Conservation (phyloP, 1,284 basidiomycete genomes). For the Sporisorium iseilematis-ciliati region DNA sequence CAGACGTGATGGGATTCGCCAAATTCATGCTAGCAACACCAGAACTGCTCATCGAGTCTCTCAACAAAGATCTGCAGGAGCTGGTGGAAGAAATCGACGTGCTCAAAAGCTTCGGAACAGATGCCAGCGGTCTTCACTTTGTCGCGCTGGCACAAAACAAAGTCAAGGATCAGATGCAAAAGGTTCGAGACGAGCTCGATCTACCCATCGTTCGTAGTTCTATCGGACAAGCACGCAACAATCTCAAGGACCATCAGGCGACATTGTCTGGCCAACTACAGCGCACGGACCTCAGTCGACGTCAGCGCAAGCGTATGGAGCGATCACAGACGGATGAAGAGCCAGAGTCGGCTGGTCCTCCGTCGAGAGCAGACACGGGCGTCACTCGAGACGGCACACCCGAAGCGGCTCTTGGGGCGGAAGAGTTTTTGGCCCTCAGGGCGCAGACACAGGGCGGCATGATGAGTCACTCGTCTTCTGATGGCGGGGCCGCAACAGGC, state of each 20-base stretch:
- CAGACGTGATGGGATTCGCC: conserved; percentile 87
- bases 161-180: conserved; percentile 63
- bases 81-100: conserved; percentile 75
- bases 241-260: conserved; percentile 73
- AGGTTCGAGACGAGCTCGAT: conserved; percentile 58
- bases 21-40: conserved; percentile 98
- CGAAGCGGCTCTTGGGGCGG: conserved; percentile 34
- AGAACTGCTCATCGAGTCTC: conserved; percentile 77
- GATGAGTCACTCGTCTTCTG: conserved; percentile 14
- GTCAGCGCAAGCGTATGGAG: conserved; percentile 50
- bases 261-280: conserved; percentile 30
- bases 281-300: conserved; percentile 48
- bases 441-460: conserved; percentile 37
- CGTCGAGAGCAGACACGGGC: not conserved
- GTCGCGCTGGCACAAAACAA: conserved; percentile 77
- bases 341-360: conserved; percentile 12
- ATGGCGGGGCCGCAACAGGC: not conserved
- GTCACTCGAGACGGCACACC: conserved; percentile 26
- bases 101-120: conserved; percentile 73
- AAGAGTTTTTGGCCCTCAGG: conserved; percentile 44
- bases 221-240: conserved; percentile 71
- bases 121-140: conserved; percentile 84
- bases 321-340: conserved; percentile 44
- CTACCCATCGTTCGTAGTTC: conserved; percentile 53
- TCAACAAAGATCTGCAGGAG: conserved; percentile 81